Conservation (phyloP, 106 monocot genomes). For the Allium sativum region DNA sequence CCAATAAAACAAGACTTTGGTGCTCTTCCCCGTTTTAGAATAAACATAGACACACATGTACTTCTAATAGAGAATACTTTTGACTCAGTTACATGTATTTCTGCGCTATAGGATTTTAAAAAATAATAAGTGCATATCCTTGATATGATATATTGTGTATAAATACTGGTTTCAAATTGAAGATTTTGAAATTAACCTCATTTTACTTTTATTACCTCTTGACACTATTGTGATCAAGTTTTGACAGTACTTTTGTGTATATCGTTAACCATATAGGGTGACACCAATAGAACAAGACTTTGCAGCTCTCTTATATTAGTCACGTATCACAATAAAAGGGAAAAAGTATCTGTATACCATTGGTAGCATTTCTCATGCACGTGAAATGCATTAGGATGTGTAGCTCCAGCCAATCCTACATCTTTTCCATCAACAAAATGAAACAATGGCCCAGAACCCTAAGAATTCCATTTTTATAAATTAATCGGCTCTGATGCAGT, state of each 20-base stretch:
- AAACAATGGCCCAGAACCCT: constrained; percentile 20
- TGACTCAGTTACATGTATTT: too few species aligned
- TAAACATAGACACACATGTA: too few species aligned
- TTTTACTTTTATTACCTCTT: too few species aligned
- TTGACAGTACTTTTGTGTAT: neutral
- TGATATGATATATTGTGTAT: too few species aligned
- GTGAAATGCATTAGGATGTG: constrained; percentile 10
- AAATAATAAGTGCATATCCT: too few species aligned
- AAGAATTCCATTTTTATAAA: constrained; percentile 3
- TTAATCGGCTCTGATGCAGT: neutral
- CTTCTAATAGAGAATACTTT: too few species aligned
- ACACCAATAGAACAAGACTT: neutral
- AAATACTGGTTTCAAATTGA: too few species aligned
- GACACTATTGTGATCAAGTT: too few species aligned
- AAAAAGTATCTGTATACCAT: constrained; percentile 3
- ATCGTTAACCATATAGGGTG: neutral
- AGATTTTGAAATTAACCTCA: too few species aligned
- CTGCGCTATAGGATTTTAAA: too few species aligned
- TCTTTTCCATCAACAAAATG: constrained; percentile 15
- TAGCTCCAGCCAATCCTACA: constrained; percentile 5
- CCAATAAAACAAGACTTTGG: too few species aligned
- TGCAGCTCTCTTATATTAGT: neutral
- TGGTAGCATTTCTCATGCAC: constrained; percentile 19
- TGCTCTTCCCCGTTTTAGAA: too few species aligned
- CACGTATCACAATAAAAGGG: neutral